phyloP scores from a whole-genome alignment of 306 rosid species.

The Malus asiatica region DNA sequence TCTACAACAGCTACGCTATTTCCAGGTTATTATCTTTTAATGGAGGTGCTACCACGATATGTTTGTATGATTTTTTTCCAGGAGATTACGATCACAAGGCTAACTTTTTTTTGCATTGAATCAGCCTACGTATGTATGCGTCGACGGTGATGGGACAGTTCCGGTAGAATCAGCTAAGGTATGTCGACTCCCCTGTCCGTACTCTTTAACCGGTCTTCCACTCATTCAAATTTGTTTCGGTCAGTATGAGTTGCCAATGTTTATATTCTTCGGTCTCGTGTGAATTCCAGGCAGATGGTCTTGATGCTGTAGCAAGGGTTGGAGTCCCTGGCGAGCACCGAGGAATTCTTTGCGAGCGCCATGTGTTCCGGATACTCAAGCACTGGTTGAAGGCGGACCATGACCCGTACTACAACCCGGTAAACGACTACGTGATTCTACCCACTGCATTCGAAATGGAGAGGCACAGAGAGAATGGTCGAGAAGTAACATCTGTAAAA shows the following conservation, averaged over 20 bases:
- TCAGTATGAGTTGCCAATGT: not conserved
- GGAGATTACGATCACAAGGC: not conserved
- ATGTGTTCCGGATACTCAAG: slow-evolving; percentile 74
- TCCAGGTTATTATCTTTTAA: slow-evolving; percentile 43
- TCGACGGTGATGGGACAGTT: slow-evolving; percentile 95
- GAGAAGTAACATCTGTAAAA: slow-evolving; percentile 67
- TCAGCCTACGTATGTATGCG: slow-evolving; percentile 67
- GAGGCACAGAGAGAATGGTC: slow-evolving; percentile 44
- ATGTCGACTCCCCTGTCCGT: not conserved
- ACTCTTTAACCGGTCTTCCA: not conserved
- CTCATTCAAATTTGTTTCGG: not conserved
- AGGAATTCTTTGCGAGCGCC: slow-evolving; percentile 78
- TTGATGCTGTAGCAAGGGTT: slow-evolving; percentile 80
- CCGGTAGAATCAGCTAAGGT: slow-evolving; percentile 94
- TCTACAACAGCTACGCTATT: slow-evolving; percentile 48
- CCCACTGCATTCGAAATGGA: slow-evolving; percentile 79
- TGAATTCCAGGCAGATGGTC: slow-evolving; percentile 78
- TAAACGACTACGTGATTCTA: slow-evolving; percentile 82
- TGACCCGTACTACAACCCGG: slow-evolving; percentile 89
- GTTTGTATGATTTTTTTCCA: slow-evolving; percentile 6
- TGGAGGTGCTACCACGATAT: not conserved
- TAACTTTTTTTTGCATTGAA: slow-evolving; percentile 11
- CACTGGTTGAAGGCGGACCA: slow-evolving; percentile 91
- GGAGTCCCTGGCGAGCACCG: slow-evolving; percentile 90
- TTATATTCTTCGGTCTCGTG: not conserved